Evolutionary conservation across 306 rosid genomes (phyloP).

Genomic region (Macrotyloma uniflorum): DNA sequence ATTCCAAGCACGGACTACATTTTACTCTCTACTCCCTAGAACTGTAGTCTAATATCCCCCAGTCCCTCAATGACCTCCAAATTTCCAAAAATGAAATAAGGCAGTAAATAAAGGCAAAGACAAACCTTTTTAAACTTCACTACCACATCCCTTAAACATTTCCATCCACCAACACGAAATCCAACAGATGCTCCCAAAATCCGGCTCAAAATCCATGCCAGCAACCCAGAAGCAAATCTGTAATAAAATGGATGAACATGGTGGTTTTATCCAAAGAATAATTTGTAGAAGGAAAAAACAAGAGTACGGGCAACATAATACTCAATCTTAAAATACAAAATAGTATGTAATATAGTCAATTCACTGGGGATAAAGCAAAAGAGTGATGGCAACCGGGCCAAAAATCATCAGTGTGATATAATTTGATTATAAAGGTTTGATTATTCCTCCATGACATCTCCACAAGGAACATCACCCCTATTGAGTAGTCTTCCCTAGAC

Average conservation of each 20-base stretch:
- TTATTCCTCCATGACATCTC: slow-evolving; percentile 17
- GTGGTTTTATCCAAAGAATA: neutral
- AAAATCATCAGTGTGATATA: slow-evolving; percentile 23
- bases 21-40: neutral
- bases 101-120: slow-evolving; percentile 32
- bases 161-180: slow-evolving; percentile 96
- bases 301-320: slow-evolving; percentile 24
- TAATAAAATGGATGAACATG: slow-evolving; percentile 35
- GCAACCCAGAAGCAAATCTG: slow-evolving; percentile 85
- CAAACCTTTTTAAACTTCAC: slow-evolving; percentile 92
- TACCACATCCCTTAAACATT: slow-evolving; percentile 80
- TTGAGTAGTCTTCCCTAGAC: slow-evolving; percentile 16
- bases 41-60: slow-evolving; percentile 14
- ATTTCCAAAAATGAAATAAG: slow-evolving; percentile 27
- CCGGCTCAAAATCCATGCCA: slow-evolving; percentile 93
- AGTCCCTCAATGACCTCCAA: slow-evolving; percentile 1
- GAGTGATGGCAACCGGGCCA: neutral
- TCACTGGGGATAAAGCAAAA: neutral
- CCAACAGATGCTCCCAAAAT: slow-evolving; percentile 84
- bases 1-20: neutral
- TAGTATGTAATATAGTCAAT: neutral
- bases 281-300: neutral
- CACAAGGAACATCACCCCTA: neutral
- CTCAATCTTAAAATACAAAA: slow-evolving; percentile 29
- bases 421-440: neutral